Conservation (phyloP, 148 eudicot genomes). For the Chenopodium quinoa region DNA sequence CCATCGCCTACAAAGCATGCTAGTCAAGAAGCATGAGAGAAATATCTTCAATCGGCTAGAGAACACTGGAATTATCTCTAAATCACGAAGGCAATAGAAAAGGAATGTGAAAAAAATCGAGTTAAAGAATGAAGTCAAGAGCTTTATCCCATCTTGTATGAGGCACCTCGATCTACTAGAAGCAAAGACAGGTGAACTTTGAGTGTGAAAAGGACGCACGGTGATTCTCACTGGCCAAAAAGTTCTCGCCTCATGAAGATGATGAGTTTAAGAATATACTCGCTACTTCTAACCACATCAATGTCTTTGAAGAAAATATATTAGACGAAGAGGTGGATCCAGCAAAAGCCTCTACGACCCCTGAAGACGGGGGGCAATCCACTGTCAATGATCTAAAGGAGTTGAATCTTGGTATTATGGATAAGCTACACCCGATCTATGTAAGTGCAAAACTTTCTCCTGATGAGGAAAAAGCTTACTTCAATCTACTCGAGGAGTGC, state of each 20-base stretch:
- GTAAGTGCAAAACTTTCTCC: not conserved
- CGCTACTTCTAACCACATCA: not conserved
- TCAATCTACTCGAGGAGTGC: not conserved
- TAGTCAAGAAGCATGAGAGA: too few species aligned
- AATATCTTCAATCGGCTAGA: too few species aligned
- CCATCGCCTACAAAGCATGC: too few species aligned
- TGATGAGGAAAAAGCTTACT: not conserved
- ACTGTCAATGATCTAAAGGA: slow-evolving; percentile 7
- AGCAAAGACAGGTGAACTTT: not conserved
- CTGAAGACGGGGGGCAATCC: slow-evolving; percentile 6
- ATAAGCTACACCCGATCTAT: not conserved
- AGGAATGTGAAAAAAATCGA: not conserved
- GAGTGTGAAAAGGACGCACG: not conserved
- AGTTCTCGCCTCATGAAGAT: not conserved
- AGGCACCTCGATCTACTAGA: not conserved
- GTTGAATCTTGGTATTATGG: not conserved
- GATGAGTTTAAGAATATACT: not conserved
- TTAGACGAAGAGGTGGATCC: not conserved
- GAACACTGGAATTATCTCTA: too few species aligned
- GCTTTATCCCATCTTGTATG: not conserved
- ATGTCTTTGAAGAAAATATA: not conserved
- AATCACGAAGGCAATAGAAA: not conserved
- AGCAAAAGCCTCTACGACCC: not conserved
- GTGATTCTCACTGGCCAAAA: not conserved
- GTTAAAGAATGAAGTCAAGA: not conserved